Evolutionary conservation across 306 rosid species (phyloP).

Genomic region (Amphicarpaea edgeworthii): DNA sequence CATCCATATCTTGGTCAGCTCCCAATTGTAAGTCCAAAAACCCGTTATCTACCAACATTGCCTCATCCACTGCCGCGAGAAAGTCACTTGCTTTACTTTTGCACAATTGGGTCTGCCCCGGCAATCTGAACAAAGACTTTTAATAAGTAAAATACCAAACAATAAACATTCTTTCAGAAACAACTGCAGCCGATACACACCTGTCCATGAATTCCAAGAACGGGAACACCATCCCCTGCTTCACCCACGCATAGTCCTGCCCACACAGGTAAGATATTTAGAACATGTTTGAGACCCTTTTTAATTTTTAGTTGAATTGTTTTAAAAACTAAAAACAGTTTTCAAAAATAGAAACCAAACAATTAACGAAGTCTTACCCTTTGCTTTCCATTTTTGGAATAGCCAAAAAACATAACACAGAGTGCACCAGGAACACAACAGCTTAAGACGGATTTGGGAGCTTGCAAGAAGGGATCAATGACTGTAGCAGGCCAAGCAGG

Average conservation of each 20-base stretch:
- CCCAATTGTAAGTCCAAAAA: slow-evolving; percentile 53
- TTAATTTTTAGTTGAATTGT: neutral
- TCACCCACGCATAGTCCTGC: slow-evolving; percentile 95
- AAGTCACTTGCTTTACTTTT: slow-evolving; percentile 77
- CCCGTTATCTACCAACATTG: slow-evolving; percentile 79
- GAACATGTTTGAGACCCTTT: neutral
- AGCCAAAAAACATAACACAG: slow-evolving; percentile 94
- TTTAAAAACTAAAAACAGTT: neutral
- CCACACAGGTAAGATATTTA: neutral
- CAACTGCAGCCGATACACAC: slow-evolving; percentile 50
- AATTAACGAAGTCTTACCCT: slow-evolving; percentile 68
- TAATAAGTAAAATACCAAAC: slow-evolving; percentile 23
- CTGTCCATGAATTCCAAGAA: slow-evolving; percentile 85
- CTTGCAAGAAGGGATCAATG: slow-evolving; percentile 80
- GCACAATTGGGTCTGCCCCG: slow-evolving; percentile 79
- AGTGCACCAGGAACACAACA: slow-evolving; percentile 72
- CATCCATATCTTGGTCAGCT: slow-evolving; percentile 49
- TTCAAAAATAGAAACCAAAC: neutral
- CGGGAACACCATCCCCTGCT: slow-evolving; percentile 84
- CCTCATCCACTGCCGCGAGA: slow-evolving; percentile 89
- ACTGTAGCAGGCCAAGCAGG: slow-evolving; percentile 93
- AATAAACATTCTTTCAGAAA: slow-evolving; percentile 17
- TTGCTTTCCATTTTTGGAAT: slow-evolving; percentile 80
- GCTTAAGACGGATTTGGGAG: slow-evolving; percentile 75
- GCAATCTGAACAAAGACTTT: slow-evolving; percentile 61